Evolutionary conservation across 2,329 filamentous ascomycete genomes (phyloP).

Genomic region (Colletotrichum sp.): DNA sequence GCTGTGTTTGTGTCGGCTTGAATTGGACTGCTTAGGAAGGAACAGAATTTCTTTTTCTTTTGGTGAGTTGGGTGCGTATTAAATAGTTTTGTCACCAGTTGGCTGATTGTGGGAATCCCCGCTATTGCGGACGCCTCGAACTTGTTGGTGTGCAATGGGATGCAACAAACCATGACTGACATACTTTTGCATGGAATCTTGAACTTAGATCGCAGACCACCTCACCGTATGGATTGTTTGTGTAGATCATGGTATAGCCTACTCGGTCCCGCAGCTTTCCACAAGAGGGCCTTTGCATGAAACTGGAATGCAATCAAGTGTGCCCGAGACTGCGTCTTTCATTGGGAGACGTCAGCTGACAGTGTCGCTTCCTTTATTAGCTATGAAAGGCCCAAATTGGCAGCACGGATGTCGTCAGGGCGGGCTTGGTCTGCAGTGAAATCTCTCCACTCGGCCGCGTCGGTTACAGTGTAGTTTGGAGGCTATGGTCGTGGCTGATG

Average conservation of each 20-base stretch:
- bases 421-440: background rate
- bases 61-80: background rate
- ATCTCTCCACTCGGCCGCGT: background rate
- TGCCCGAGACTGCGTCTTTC: background rate
- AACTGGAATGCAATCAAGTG: background rate
- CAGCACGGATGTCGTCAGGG: background rate
- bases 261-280: background rate
- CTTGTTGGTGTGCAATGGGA: background rate
- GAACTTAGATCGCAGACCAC: no score
- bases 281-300: background rate
- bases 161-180: background rate
- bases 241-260: background rate
- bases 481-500: background rate
- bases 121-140: background rate
- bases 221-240: no score
- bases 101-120: no score
- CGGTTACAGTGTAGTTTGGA: background rate
- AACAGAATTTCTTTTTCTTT: background rate
- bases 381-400: background rate
- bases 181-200: background rate
- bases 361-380: background rate
- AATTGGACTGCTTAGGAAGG: background rate
- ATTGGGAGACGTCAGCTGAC: background rate
- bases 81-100: background rate
- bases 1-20: background rate